phyloP scores from a whole-genome alignment of 306 rosid genomes.

The Inga oerstediana region DNA sequence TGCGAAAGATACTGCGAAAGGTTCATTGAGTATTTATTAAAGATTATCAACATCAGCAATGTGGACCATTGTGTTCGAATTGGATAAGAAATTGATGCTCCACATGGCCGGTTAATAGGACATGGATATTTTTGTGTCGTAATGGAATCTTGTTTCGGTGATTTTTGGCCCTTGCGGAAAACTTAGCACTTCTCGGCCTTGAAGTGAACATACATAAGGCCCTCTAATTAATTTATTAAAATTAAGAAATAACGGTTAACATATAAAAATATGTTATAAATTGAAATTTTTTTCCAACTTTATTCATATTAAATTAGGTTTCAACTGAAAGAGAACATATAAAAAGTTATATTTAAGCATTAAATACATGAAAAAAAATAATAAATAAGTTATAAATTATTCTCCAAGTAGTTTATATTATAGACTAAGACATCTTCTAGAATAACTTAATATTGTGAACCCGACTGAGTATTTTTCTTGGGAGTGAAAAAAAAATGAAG shows the following conservation, averaged over 20 bases:
- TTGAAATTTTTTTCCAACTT: no score
- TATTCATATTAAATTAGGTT: no score
- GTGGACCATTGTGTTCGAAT: background rate
- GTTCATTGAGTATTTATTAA: background rate
- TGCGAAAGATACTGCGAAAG: background rate
- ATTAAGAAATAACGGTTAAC: no score
- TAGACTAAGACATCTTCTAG: no score
- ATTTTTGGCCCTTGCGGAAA: background rate
- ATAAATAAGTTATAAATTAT: no score
- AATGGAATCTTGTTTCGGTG: background rate
- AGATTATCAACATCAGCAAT: background rate
- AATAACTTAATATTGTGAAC: no score
- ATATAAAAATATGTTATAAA: no score
- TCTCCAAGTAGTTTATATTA: no score
- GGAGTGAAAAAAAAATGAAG: background rate
- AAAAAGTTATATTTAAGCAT: no score
- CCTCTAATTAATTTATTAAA: no score
- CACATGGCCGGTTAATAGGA: background rate
- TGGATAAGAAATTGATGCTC: background rate
- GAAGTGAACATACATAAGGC: background rate
- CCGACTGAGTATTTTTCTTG: background rate
- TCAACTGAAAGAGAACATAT: no score
- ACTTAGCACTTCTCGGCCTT: background rate
- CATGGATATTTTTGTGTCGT: background rate
- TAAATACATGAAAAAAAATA: no score